A percentile compares a stretch with the other conserved stretches of the same genome.
These are phyloP conservation scores for Dysphania ambrosioides DNA, from an alignment of 148 eudicot genomes.

Conservation along the genomic window DNA sequence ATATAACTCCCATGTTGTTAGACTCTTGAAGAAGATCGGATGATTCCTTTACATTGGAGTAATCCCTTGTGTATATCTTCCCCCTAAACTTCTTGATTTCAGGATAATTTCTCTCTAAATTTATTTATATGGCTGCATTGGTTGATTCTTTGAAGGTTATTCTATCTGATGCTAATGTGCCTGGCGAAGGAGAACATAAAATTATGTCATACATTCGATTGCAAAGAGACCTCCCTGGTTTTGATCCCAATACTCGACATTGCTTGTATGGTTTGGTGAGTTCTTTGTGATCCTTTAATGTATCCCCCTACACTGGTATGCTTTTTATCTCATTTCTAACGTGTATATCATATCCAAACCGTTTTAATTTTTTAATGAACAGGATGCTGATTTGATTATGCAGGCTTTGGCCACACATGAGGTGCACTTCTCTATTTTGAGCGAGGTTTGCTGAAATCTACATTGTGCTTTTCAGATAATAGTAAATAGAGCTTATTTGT, in stretches of 20 bases:
- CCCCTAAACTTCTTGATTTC: conserved; percentile 38
- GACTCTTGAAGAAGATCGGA: conserved; percentile 29
- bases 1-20: conserved; percentile 19
- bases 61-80: conserved; percentile 46
- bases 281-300: conserved; percentile 10
- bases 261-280: conserved; percentile 96
- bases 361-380: conserved; percentile 25
- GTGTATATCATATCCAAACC: conserved; percentile 8
- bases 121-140: conserved; percentile 56
- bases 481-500: neutral
- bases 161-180: conserved; percentile 96
- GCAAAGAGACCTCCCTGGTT: conserved; percentile 87
- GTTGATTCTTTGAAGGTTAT: conserved; percentile 88
- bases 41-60: conserved; percentile 46
- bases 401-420: conserved; percentile 92
- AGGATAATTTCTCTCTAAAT: conserved; percentile 44
- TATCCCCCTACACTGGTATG: neutral
- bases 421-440: conserved; percentile 91
- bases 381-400: conserved; percentile 99
- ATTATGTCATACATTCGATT: conserved; percentile 90
- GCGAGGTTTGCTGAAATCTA: conserved; percentile 70
- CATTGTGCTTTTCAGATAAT: neutral
- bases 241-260: conserved; percentile 92
- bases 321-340: neutral
- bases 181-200: conserved; percentile 99